Conservation (phyloP, 257 asterid genomes). For the Solanum rostratum region DNA sequence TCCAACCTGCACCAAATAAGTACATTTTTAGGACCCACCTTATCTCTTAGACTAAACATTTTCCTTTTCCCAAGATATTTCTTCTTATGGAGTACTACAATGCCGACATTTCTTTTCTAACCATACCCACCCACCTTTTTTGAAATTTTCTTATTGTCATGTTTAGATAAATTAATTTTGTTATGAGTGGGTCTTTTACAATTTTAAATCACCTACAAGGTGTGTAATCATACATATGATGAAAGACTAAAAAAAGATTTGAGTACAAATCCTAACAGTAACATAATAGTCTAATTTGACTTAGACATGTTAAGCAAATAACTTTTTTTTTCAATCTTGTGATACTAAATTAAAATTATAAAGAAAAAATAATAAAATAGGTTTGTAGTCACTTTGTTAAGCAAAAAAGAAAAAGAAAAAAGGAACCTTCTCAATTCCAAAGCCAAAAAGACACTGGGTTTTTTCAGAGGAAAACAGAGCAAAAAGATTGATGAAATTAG, state of each 20-base stretch:
- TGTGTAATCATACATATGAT: too few species aligned
- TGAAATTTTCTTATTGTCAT: background rate
- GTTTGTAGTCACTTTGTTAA: background rate
- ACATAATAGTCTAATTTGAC: background rate
- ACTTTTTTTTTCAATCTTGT: too few species aligned
- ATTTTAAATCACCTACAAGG: too few species aligned
- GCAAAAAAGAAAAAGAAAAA: too few species aligned
- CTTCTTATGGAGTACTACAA: too few species aligned
- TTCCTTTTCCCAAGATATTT: background rate
- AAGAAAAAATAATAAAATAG: too few species aligned
- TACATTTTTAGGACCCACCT: background rate
- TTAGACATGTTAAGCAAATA: too few species aligned
- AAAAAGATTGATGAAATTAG: background rate
- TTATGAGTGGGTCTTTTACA: too few species aligned
- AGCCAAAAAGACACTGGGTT: background rate
- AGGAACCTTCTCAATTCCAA: background rate
- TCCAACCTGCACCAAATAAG: constrained; percentile 7
- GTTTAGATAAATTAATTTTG: too few species aligned
- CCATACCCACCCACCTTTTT: background rate
- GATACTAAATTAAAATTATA: too few species aligned
- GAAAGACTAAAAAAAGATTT: too few species aligned
- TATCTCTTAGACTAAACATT: background rate
- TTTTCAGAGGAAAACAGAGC: background rate
- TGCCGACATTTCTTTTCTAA: background rate
- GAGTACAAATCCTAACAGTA: background rate